These are phyloP conservation scores for Raphidocelis subcapitata DNA, from an alignment of 139 green algal genomes.

Conservation along the genomic window DNA sequence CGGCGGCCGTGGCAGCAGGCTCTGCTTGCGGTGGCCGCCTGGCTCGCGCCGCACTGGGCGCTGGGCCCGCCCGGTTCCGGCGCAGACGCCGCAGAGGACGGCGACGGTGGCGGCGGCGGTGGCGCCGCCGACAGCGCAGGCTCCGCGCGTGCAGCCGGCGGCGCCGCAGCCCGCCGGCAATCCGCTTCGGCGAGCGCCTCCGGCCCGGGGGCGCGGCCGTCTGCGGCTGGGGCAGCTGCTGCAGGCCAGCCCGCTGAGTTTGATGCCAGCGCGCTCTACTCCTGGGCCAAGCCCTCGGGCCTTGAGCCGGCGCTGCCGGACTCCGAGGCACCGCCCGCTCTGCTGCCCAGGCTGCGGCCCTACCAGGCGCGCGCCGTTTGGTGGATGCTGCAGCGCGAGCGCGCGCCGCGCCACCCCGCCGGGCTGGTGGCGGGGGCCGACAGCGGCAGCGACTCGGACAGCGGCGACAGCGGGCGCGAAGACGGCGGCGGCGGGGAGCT, in stretches of 20 bases:
- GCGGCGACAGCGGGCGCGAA: not conserved
- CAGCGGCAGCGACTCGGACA: slow-evolving; percentile 1
- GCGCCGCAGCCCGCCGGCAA: no score
- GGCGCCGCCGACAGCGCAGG: not conserved
- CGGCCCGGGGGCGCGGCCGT: not conserved
- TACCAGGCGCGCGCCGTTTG: slow-evolving; percentile 64
- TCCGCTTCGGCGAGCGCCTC: no score
- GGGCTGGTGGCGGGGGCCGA: not conserved
- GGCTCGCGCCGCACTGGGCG: slow-evolving; percentile 23
- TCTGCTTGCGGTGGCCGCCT: not conserved
- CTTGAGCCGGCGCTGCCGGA: slow-evolving; percentile 46
- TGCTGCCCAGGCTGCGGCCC: slow-evolving; percentile 67
- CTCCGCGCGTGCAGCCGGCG: not conserved
- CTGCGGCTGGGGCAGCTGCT: no score
- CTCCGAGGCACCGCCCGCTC: slow-evolving; percentile 9
- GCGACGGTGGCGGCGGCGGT: not conserved
- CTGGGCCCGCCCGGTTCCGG: not conserved
- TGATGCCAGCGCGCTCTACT: slow-evolving; percentile 62
- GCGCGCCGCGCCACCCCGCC: not conserved
- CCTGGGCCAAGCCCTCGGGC: slow-evolving; percentile 58
- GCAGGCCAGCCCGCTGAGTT: slow-evolving; percentile 20
- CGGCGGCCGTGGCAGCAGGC: not conserved
- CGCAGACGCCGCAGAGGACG: not conserved
- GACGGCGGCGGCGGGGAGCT: slow-evolving; percentile 25
- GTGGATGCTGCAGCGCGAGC: slow-evolving; percentile 79